These are phyloP conservation scores for Teratosphaeriaceae sp. DNA, from an alignment of 2,329 filamentous ascomycete genomes.

Conservation along the genomic window DNA sequence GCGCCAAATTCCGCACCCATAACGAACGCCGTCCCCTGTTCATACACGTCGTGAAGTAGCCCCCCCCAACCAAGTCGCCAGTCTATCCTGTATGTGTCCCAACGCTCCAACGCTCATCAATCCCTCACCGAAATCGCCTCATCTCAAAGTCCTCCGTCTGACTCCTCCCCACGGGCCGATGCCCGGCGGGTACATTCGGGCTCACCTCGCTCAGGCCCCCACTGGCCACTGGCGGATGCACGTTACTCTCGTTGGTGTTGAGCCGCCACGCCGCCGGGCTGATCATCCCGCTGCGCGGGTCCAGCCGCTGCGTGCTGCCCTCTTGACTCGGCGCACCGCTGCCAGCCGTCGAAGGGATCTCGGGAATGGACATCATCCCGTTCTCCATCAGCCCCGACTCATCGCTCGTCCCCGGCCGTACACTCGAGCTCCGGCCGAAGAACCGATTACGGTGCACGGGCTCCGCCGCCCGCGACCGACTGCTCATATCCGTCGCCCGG, in stretches of 20 bases:
- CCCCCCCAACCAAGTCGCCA: no score
- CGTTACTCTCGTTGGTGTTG: conserved; percentile 24
- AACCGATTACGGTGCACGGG: conserved; percentile 54
- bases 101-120: no score
- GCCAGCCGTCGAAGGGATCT: conserved; percentile 15
- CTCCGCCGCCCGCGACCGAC: conserved; percentile 20
- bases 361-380: conserved; percentile 31
- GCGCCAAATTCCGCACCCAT: no score
- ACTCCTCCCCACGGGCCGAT: conserved; percentile 14
- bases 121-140: conserved; percentile 16
- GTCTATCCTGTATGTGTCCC: no score
- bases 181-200: conserved; percentile 10
- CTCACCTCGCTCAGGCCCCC: conserved; percentile 12
- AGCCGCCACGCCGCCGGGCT: conserved; percentile 26
- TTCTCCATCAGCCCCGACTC: conserved; percentile 27
- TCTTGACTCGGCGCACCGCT: conserved; percentile 5
- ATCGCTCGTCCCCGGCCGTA: conserved; percentile 16
- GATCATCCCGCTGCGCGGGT: conserved; percentile 27
- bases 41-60: no score
- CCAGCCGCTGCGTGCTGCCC: conserved; percentile 16
- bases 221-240: conserved; percentile 13
- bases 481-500: conserved; percentile 21
- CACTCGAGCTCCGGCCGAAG: conserved; percentile 47
- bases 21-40: no score
- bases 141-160: conserved; percentile 26